Percentiles rank a stretch among this genome's conserved stretches.
These are phyloP conservation scores for Verticillium albo-atrum DNA, from an alignment of 2,329 filamentous ascomycete species.

Conservation along the genomic window DNA sequence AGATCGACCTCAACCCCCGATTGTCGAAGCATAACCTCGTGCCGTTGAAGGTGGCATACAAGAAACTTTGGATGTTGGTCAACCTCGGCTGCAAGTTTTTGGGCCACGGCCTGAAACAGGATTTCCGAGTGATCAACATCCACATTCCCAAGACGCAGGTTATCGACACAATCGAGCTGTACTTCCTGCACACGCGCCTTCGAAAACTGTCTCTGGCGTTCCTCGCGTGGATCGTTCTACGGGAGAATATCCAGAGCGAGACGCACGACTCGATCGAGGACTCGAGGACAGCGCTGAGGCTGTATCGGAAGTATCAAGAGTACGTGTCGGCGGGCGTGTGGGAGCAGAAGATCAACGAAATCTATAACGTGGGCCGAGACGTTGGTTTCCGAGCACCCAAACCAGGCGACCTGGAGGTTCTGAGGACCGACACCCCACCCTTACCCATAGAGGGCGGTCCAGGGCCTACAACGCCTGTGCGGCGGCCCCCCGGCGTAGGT, in stretches of 20 bases:
- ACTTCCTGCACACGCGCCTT: slow-evolving; percentile 74
- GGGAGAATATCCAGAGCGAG: slow-evolving; percentile 89
- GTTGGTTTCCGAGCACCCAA: slow-evolving; percentile 48
- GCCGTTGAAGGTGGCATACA: slow-evolving; percentile 87
- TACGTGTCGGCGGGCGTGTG: slow-evolving; percentile 82
- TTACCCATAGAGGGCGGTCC: slow-evolving; percentile 30
- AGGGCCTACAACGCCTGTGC: slow-evolving; percentile 42
- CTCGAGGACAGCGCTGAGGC: slow-evolving; percentile 80
- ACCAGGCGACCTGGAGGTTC: slow-evolving; percentile 37
- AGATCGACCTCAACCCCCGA: slow-evolving; percentile 76
- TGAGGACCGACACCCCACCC: slow-evolving; percentile 52
- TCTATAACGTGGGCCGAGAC: slow-evolving; percentile 57
- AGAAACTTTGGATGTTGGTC: slow-evolving; percentile 94
- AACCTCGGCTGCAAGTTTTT: slow-evolving; percentile 94
- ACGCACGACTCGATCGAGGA: slow-evolving; percentile 96
- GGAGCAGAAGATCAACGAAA: slow-evolving; percentile 78
- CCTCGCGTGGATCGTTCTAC: slow-evolving; percentile 83
- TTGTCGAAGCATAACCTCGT: slow-evolving; percentile 80
- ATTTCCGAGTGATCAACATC: slow-evolving; percentile 98
- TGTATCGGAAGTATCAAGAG: slow-evolving; percentile 87
- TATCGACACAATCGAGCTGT: slow-evolving; percentile 90
- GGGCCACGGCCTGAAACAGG: slow-evolving; percentile 87
- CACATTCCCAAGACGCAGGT: slow-evolving; percentile 87
- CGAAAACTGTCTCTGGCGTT: slow-evolving; percentile 91
- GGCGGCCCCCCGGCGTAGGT: slow-evolving; percentile 31